Base-by-base conservation (phyloP, 257 asterid genomes). In the Ilex aquifolium region DNA sequence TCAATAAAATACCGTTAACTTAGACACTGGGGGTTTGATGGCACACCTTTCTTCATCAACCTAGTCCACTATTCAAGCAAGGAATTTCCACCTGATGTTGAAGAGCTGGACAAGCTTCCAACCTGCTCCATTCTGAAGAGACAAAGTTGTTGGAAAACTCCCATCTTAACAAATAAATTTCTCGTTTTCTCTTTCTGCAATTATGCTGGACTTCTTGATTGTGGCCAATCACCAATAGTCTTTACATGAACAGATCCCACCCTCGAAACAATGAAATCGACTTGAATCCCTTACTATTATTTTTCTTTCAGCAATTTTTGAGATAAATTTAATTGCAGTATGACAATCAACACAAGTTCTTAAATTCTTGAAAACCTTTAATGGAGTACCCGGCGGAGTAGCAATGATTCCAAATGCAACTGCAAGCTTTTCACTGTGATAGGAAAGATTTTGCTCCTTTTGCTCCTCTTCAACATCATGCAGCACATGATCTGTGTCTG, bases 401-500 rank as follows among this genome's bases (percentile, higher is more conserved):
- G 85, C 69, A 36, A 87, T 75, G 55, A 87, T 78, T 21, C 90
- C 95, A 32, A 80, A 85, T 0, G 90, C 93, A 60, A 85, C 93
- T 5, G 93, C 95, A 11, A 87, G 86, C 65, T 85, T 87, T 68
- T 87, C 95, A 36, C 93, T 87, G 66, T 84, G 93, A 68, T 77
- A 84, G 1, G 65, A 75, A 36, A 84, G 74, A 58, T 60, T 82
- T 61, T 87, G 71, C 79, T 87, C 95, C 48, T 87, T 84, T 72
- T 87, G 93, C 76, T 82, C 93, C 67, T 87, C 95, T 63, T 87
- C 95, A 61, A 87, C 93, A 72, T 87, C 95, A 48, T 88, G 95
- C 72, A 83, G 69, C 50, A 88, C 89, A 32, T 74, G 68, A 13
- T 77, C 77, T 0, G 88, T 83, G 63, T 77, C 82, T 48, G 91